Evolutionary conservation across 768 basidiomycete species (phyloP).

Genomic region (Sporobolomyces phaffii): DNA sequence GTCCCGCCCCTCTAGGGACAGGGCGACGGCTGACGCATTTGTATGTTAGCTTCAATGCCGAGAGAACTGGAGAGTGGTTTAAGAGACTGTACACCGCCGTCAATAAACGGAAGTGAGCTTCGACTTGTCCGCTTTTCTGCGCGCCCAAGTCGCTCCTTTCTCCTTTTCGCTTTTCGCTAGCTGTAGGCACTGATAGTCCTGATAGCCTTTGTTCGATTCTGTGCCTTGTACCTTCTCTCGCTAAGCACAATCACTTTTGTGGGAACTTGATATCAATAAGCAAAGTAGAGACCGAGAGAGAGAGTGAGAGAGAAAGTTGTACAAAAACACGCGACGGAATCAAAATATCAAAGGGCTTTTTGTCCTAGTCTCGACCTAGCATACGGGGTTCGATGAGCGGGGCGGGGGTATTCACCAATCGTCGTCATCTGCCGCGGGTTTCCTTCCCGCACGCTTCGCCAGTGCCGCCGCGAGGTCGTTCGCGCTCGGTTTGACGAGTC

Average conservation of each 20-base stretch:
- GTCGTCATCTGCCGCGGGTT: slow-evolving; percentile 17
- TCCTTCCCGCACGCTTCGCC: slow-evolving; percentile 27
- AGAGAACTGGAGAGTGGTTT: slow-evolving; percentile 24
- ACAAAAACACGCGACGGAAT: no score
- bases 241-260: no score
- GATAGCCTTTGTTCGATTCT: no score
- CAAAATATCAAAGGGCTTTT: background rate
- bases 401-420: slow-evolving; percentile 17
- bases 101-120: slow-evolving; percentile 19
- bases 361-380: background rate
- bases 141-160: background rate
- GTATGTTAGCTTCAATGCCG: slow-evolving; percentile 28
- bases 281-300: no score
- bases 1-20: background rate
- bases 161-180: background rate
- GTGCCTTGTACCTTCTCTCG: no score
- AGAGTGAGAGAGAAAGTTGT: no score
- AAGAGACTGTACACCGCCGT: slow-evolving; percentile 13
- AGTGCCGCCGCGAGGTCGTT: slow-evolving; percentile 25
- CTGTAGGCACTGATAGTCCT: background rate
- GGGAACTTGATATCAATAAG: no score
- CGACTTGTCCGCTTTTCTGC: background rate
- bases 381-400: no score
- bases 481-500: slow-evolving; percentile 28
- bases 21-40: no score